Conservation (phyloP, 441 rosid species). For the Gossypium gossypioides region DNA sequence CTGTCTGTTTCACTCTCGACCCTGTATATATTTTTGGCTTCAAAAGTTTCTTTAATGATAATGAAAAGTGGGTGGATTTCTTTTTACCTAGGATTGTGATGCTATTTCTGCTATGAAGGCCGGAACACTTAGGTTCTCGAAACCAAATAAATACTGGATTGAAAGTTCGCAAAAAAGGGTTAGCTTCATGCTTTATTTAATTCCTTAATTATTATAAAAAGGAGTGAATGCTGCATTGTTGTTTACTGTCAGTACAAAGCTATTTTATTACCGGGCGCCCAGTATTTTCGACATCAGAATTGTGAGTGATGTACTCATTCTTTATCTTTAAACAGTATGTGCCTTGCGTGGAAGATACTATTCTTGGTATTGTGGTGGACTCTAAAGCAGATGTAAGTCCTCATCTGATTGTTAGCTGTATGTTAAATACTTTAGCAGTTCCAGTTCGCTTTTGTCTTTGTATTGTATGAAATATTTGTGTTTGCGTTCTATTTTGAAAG, state of each 20-base stretch:
- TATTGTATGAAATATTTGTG: not conserved
- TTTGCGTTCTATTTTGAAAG: not conserved
- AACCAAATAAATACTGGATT: conserved; percentile 83
- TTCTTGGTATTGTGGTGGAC: conserved; percentile 82
- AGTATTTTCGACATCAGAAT: not conserved
- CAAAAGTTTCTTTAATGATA: not conserved
- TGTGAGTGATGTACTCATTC: not conserved
- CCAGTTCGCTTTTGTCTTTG: not conserved
- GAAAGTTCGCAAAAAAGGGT: conserved; percentile 89
- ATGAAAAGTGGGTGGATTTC: not conserved
- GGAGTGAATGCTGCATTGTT: not conserved
- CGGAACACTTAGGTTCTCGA: conserved; percentile 60
- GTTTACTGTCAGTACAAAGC: not conserved
- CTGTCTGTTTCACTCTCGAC: conserved; percentile 5
- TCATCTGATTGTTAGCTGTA: not conserved
- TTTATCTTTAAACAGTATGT: conserved; percentile 46
- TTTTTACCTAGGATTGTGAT: conserved; percentile 49
- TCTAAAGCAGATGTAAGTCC: conserved; percentile 67
- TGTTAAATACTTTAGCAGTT: not conserved
- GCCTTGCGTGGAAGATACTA: conserved; percentile 55
- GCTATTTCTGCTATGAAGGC: conserved; percentile 52
- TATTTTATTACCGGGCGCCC: not conserved
- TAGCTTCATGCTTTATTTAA: conserved; percentile 12
- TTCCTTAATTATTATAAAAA: not conserved
- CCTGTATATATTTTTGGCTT: not conserved